phyloP scores from a whole-genome alignment of 1,139 yeast genomes.

The Debaryomycetaceae sp. region DNA sequence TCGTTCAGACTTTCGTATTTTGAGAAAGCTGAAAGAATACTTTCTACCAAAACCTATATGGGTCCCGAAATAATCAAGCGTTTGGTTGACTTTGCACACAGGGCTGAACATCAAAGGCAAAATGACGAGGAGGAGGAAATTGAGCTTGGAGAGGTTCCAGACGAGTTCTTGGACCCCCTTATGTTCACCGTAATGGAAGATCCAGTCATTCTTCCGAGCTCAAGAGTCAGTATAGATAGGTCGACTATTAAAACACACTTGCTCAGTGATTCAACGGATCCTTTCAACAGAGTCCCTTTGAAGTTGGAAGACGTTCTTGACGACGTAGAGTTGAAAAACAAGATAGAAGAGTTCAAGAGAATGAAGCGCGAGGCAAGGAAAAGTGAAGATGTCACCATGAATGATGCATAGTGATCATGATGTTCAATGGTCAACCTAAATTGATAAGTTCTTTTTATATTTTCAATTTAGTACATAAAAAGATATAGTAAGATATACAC shows the following conservation, averaged over 20 bases:
- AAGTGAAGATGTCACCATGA: constrained; percentile 19
- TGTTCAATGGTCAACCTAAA: too few relatives aligned
- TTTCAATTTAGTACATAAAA: constrained; percentile 4
- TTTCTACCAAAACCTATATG: constrained; percentile 52
- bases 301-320: constrained; percentile 85
- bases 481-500: constrained; percentile 14
- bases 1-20: constrained; percentile 71
- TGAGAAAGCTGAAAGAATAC: constrained; percentile 64
- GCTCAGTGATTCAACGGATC: constrained; percentile 93
- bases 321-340: constrained; percentile 59
- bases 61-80: constrained; percentile 51
- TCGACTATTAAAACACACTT: constrained; percentile 92
- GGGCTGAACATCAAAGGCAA: constrained; percentile 58
- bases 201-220: constrained; percentile 88
- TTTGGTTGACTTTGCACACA: constrained; percentile 55
- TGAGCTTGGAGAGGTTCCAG: constrained; percentile 92
- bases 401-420: constrained; percentile 6
- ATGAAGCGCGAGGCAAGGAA: constrained; percentile 23
- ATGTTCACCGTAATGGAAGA: constrained; percentile 95
- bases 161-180: constrained; percentile 93
- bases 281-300: constrained; percentile 90
- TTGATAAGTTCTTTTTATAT: constrained; percentile 6
- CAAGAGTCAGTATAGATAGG: constrained; percentile 80
- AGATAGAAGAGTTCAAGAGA: constrained; percentile 57
- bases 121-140: constrained; percentile 78